These are phyloP conservation scores for Curvularia sp. DNA, from an alignment of 2,329 filamentous ascomycete species.

Conservation along the genomic window DNA sequence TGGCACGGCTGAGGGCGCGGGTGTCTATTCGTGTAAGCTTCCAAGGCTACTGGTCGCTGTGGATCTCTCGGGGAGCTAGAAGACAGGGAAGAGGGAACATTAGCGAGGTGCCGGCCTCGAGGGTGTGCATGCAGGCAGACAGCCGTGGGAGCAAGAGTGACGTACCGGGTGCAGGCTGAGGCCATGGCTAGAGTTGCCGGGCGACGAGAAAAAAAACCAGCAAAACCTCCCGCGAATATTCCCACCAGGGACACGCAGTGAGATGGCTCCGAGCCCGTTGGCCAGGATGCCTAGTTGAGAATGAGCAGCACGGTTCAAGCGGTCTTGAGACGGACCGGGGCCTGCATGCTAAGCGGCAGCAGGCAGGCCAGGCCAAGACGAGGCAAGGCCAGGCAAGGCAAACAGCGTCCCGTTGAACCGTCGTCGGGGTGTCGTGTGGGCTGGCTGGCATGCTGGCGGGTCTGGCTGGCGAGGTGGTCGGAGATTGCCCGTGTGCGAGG, in stretches of 20 bases:
- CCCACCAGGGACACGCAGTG: background rate
- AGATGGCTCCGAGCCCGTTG: slow-evolving; percentile 5
- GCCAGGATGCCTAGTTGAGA: slow-evolving; percentile 11
- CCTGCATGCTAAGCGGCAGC: slow-evolving; percentile 27
- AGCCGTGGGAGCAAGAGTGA: slow-evolving; percentile 13
- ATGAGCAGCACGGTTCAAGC: slow-evolving; percentile 35
- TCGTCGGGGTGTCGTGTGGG: slow-evolving; percentile 16
- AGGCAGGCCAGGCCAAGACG: background rate
- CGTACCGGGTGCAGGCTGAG: slow-evolving; percentile 14
- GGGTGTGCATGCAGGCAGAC: slow-evolving; percentile 9
- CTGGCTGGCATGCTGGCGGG: background rate
- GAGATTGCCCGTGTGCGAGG: background rate
- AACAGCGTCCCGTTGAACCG: background rate
- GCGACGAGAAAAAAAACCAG: background rate
- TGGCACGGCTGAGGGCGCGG: slow-evolving; percentile 9
- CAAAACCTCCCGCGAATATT: background rate
- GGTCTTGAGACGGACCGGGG: slow-evolving; percentile 26
- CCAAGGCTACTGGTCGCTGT: slow-evolving; percentile 19
- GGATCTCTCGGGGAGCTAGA: slow-evolving; percentile 18
- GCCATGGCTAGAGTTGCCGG: slow-evolving; percentile 1
- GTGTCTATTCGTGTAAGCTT: slow-evolving; percentile 19
- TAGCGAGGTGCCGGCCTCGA: slow-evolving; percentile 7
- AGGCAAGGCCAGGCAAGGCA: background rate
- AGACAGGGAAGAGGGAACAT: slow-evolving; percentile 19
- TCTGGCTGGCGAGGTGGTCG: background rate